Percentiles rank a stretch among this genome's conserved stretches.
Conservation (phyloP, 2,329 filamentous ascomycete genomes). For the Phialophora tarda region DNA sequence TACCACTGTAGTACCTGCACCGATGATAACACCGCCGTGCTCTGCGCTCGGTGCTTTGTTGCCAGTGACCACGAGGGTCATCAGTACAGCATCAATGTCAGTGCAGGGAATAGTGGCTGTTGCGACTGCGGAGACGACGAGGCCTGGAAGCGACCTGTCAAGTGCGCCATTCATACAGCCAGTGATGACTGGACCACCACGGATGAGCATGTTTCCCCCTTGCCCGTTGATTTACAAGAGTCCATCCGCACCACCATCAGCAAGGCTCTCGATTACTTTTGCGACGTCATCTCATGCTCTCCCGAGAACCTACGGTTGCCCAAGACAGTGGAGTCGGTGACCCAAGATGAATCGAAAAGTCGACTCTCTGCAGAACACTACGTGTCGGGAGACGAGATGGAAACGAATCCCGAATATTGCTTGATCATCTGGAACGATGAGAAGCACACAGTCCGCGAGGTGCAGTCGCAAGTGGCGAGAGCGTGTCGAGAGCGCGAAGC, state of each 20-base stretch:
- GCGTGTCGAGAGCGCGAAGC: slow-evolving; percentile 76
- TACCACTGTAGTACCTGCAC: slow-evolving; percentile 95
- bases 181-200: slow-evolving; percentile 58
- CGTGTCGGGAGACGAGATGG: slow-evolving; percentile 63
- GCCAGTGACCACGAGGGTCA: slow-evolving; percentile 93
- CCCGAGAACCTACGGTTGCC: slow-evolving; percentile 89
- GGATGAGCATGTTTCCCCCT: slow-evolving; percentile 57
- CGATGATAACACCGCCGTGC: slow-evolving; percentile 90
- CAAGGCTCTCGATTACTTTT: slow-evolving; percentile 88
- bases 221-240: slow-evolving; percentile 76
- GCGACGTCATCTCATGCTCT: slow-evolving; percentile 96
- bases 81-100: slow-evolving; percentile 86
- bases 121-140: slow-evolving; percentile 97
- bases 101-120: slow-evolving; percentile 89
- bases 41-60: slow-evolving; percentile 94
- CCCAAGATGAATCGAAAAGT: slow-evolving; percentile 79
- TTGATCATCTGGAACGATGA: slow-evolving; percentile 97
- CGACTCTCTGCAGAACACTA: slow-evolving; percentile 79
- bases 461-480: slow-evolving; percentile 84
- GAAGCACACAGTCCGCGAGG: slow-evolving; percentile 93
- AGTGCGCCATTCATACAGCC: slow-evolving; percentile 90
- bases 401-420: slow-evolving; percentile 75
- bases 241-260: slow-evolving; percentile 86
- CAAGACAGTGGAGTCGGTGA: slow-evolving; percentile 81
- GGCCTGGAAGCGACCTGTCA: slow-evolving; percentile 85